Evolutionary conservation across 768 basidiomycete species (phyloP), one percentile per base, ranked within the genome.

Genomic region (Tulasnella sp.): DNA sequence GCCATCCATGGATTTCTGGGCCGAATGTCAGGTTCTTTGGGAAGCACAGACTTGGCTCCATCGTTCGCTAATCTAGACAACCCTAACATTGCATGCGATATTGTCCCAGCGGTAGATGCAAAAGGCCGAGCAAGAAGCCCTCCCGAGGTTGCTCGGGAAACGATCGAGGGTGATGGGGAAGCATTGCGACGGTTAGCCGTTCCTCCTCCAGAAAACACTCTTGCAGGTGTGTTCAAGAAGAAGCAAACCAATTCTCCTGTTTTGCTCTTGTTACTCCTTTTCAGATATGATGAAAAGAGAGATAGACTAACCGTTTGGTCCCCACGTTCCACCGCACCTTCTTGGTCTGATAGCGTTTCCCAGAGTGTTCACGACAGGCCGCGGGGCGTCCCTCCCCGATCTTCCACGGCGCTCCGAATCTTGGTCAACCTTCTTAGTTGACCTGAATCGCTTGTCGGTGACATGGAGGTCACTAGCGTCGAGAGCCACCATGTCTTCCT

Each of bases 241-340:
- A 96, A 95, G 77, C 89, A 92, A 0, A 95, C 86, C 1, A 96
- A 81, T 81, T 94, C 89, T 65, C 93, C 94, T 95, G 75, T 22
- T 65, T 44, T 4, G 17, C 63, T 11, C 11, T n/a, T 74, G 75
- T 63, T 74, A 70, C 62, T 69, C 72, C 17, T 52, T 19, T 1
- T 3, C 32, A 37, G 39, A 19, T 40, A 70, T 32, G 8, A 3
- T 26, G 32, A 3, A 26, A 32, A 44, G 34, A 7, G 36, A 36
- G 11, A 22, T 41, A 44, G 3, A 77, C 83, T 62, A 73, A 93
- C 94, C 95, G 77, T 93, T 92, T 0, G 91, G 91, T 0, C 94
- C 91, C 82, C 95, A 96, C 0, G 89, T 86, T 1, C 92, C 94
- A 77, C 95, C 94, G 1, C 91, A 93, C 0, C 91, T 92, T 74